Evolutionary conservation across 179 eudicot species (phyloP).

Genomic region (Actinidia arguta): DNA sequence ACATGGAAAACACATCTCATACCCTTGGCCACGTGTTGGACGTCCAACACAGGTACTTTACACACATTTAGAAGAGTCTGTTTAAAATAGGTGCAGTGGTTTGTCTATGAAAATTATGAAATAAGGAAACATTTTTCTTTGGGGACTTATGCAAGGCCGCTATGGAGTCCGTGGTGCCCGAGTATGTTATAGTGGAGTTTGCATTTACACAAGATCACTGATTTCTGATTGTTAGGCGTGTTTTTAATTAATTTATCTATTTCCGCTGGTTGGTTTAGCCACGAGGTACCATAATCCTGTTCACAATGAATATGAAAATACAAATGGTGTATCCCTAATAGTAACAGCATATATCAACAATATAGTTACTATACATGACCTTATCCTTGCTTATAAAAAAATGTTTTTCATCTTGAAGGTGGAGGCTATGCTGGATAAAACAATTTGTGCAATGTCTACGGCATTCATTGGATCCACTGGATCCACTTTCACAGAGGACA

Average conservation of each 20-base stretch:
- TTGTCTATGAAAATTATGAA: background rate
- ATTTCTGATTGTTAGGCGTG: background rate
- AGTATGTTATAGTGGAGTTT: background rate
- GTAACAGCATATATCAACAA: background rate
- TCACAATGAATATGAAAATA: background rate
- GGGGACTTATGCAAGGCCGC: background rate
- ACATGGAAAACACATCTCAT: too few relatives aligned
- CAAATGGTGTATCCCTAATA: background rate
- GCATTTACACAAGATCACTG: background rate
- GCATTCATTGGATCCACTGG: constrained; percentile 92
- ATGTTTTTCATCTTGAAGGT: constrained; percentile 58
- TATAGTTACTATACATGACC: background rate
- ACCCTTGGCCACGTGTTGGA: too few relatives aligned
- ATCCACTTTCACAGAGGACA: constrained; percentile 97
- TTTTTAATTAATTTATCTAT: background rate
- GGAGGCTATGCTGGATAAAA: constrained; percentile 98
- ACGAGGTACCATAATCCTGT: background rate
- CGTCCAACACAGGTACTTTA: too few relatives aligned
- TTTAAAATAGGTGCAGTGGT: too few relatives aligned
- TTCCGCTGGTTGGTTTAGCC: constrained; percentile 4
- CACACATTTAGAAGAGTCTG: too few relatives aligned
- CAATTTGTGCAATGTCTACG: constrained; percentile 84
- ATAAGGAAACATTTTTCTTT: background rate
- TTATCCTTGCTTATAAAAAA: background rate
- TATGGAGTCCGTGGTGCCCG: background rate